Evolutionary conservation across 306 rosid genomes (phyloP).

Genomic region (Castanea sativa): DNA sequence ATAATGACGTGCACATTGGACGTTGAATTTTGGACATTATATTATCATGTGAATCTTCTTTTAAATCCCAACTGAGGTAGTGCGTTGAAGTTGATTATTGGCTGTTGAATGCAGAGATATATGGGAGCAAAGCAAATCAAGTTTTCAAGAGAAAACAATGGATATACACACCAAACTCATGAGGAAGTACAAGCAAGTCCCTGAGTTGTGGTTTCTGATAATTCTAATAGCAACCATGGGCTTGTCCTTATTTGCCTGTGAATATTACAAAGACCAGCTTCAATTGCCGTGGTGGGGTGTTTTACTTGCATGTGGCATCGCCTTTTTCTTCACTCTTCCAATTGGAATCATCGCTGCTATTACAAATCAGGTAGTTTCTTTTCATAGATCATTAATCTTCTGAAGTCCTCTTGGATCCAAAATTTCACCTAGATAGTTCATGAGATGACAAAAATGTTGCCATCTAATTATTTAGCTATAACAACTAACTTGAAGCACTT

Average conservation of each 20-base stretch:
- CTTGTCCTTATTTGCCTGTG: conserved; percentile 51
- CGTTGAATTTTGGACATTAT: no score
- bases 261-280: conserved; percentile 73
- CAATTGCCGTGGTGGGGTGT: conserved; percentile 99
- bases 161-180: conserved; percentile 79
- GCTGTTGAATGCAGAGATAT: conserved; percentile 52
- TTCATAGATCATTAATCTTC: background rate
- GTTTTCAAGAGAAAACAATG: conserved; percentile 51
- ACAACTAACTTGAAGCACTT: background rate
- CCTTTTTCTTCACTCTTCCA: conserved; percentile 87
- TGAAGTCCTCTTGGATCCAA: background rate
- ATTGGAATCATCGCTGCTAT: conserved; percentile 86
- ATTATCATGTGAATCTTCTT: background rate
- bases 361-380: conserved; percentile 65
- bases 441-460: background rate
- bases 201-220: conserved; percentile 82
- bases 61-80: background rate
- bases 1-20: background rate
- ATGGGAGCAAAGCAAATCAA: conserved; percentile 77
- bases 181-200: conserved; percentile 73
- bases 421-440: background rate
- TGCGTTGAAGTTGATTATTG: background rate
- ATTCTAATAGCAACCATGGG: conserved; percentile 58
- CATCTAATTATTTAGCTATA: background rate
- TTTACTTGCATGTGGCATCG: conserved; percentile 70